Base-by-base conservation (phyloP, 805 yeast genomes). In the Candida fluviatilis region DNA sequence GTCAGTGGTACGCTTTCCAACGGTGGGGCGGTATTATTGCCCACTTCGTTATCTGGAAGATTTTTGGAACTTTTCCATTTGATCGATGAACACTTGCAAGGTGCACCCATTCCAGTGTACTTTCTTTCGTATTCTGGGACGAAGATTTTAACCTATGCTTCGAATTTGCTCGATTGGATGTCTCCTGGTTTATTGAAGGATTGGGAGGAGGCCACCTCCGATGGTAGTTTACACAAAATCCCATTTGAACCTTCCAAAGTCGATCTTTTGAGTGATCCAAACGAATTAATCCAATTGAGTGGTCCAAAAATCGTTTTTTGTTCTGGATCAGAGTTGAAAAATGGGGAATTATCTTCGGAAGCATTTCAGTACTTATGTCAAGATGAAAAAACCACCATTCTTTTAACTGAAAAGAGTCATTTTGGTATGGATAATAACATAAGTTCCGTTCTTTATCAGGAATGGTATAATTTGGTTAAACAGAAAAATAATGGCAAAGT, bases 111-210 rank as follows among this genome's bases (percentile, higher is more conserved):
- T 10, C 96, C 96, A 0, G 80, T 93, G 7, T 66, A 85, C 24
- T 71, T 88, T 40, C 62, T 85, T n/a, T 79, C 95, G 3, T 81
- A 79, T 50, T 80, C 89, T 0, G 95, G 93, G 18, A 78, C 88
- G 3, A 80, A 91, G 51, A 73, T 83, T 3, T 59, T 93, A 40
- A 75, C 83, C 18, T 87, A 84, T 54, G 96, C 97, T 0, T 77
- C 87, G 11, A 84, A 89, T 39, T 84, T 93, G 82, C 63, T 91
- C 19, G 99, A 93, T 64, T 93, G 98, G 98, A 84, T 93, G 89
- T 80, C 95, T 0, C 76, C 91, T 0, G 73, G 82, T n/a, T 73
- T 89, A n/a, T 75, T 86, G 18, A 83, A 84, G 49, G 84, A 80
- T 33, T 89, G 96, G 91, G 95, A 88, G 52, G 62, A 56, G 26